Conservation (phyloP, 345 rosid genomes). For the Eucalyptus erythrocorys region DNA sequence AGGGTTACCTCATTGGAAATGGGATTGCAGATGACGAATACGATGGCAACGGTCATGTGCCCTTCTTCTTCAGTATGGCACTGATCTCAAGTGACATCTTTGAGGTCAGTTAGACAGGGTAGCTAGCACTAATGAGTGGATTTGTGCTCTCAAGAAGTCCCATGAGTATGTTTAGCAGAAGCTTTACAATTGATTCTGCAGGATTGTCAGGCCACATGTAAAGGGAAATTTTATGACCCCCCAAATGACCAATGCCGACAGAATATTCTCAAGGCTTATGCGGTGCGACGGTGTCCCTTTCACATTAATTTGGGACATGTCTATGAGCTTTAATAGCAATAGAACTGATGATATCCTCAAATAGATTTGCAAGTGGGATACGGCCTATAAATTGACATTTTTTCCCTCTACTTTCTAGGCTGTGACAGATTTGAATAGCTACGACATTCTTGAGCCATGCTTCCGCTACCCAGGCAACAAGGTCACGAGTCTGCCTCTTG, state of each 20-base stretch:
- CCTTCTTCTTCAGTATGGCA: slow-evolving; percentile 30
- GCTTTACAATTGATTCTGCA: neutral
- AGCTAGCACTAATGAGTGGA: neutral
- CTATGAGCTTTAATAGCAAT: neutral
- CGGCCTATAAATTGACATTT: neutral
- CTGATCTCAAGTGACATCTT: slow-evolving; percentile 21
- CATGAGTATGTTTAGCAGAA: neutral
- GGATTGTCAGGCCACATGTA: slow-evolving; percentile 19
- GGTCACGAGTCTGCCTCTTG: neutral
- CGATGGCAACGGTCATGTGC: slow-evolving; percentile 11
- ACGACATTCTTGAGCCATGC: slow-evolving; percentile 43
- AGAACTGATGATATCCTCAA: neutral
- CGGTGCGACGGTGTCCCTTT: slow-evolving; percentile 4
- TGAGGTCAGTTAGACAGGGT: neutral
- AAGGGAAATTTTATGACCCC: slow-evolving; percentile 10
- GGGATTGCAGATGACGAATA: slow-evolving; percentile 4
- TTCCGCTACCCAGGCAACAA: slow-evolving; percentile 12
- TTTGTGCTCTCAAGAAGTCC: neutral
- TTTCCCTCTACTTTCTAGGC: slow-evolving; percentile 3
- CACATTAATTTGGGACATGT: neutral
- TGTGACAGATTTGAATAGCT: slow-evolving; percentile 11
- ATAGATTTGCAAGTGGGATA: neutral
- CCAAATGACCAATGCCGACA: neutral
- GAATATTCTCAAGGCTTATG: neutral
- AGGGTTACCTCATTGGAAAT: slow-evolving; percentile 43